phyloP scores from a whole-genome alignment of 148 eudicot species.

The Cornus florida region DNA sequence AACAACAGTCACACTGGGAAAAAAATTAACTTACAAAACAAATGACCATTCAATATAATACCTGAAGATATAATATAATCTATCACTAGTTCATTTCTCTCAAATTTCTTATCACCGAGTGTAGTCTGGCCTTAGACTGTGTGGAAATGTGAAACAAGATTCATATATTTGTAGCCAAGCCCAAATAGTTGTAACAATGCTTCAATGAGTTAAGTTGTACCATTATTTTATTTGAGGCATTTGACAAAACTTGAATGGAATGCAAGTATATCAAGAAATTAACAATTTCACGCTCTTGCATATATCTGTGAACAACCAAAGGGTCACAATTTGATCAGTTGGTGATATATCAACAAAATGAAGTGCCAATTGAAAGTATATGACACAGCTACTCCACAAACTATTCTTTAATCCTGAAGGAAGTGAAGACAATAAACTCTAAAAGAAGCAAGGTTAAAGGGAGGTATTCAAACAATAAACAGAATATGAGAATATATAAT shows the following conservation, averaged over 20 bases:
- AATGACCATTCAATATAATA: no score
- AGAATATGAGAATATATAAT: not conserved
- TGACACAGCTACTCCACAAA: not conserved
- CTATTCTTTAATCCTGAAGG: not conserved
- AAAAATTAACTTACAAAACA: no score
- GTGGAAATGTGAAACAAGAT: no score
- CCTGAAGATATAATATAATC: not conserved
- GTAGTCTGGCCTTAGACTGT: no score
- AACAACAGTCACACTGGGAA: no score
- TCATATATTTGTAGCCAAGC: no score
- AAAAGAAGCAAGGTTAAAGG: no score
- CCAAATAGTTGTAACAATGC: no score
- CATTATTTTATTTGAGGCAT: not conserved
- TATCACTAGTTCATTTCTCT: not conserved
- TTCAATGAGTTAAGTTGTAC: no score
- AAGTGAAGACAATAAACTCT: not conserved
- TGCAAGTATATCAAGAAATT: not conserved
- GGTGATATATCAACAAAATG: not conserved
- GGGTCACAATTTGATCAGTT: not conserved
- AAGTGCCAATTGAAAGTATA: not conserved
- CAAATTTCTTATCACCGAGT: not conserved
- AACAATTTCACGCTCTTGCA: not conserved
- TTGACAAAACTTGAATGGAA: not conserved
- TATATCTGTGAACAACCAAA: not conserved
- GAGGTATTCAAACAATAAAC: not conserved